A percentile compares a stretch with the other conserved stretches of the same genome.
Conservation (phyloP, 2,329 filamentous ascomycete species). For the Fusarium praegraminearum region DNA sequence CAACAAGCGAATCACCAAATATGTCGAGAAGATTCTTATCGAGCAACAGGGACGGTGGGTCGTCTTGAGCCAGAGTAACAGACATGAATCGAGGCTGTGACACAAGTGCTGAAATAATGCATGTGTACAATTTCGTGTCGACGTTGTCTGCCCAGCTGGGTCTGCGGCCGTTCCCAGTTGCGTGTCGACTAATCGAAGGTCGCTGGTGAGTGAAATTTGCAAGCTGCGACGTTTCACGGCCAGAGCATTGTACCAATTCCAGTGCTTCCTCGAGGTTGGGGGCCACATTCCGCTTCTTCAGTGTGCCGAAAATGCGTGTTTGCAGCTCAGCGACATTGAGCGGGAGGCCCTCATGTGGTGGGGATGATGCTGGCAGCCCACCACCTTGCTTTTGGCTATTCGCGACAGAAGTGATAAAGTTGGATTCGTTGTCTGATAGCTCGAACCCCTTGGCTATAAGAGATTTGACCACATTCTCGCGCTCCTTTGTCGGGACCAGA, state of each 20-base stretch:
- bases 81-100: conserved; percentile 78
- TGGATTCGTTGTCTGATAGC: conserved; percentile 79
- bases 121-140: conserved; percentile 72
- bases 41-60: conserved; percentile 78
- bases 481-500: conserved; percentile 82
- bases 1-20: conserved; percentile 80
- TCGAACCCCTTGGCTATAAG: conserved; percentile 85
- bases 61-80: conserved; percentile 77
- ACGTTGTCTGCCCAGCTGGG: conserved; percentile 69
- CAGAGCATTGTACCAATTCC: conserved; percentile 85
- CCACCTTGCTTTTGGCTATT: conserved; percentile 49
- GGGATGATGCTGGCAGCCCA: conserved; percentile 56
- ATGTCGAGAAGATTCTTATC: conserved; percentile 75
- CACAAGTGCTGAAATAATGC: conserved; percentile 70
- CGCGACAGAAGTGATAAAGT: conserved; percentile 69
- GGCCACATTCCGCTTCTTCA: conserved; percentile 80
- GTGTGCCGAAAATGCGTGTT: conserved; percentile 81
- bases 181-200: conserved; percentile 53
- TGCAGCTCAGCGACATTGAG: conserved; percentile 84
- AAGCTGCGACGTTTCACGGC: conserved; percentile 62
- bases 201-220: conserved; percentile 55
- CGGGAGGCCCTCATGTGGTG: conserved; percentile 79
- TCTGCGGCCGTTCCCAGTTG: conserved; percentile 53
- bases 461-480: conserved; percentile 79
- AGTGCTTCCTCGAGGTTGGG: conserved; percentile 77